phyloP scores from a whole-genome alignment of 345 rosid genomes.

The Cardamine occulta region DNA sequence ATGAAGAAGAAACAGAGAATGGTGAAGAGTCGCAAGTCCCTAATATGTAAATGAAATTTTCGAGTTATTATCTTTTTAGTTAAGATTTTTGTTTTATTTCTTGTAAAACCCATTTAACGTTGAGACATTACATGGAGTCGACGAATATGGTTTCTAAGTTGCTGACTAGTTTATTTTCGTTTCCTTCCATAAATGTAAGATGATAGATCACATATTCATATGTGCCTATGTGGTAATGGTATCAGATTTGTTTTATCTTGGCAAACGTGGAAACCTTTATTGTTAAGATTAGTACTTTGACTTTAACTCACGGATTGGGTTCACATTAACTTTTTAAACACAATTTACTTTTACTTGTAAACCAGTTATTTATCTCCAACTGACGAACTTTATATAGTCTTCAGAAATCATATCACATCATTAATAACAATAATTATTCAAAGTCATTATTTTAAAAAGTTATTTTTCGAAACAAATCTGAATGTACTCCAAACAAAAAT shows the following conservation, averaged over 20 bases:
- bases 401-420: background rate
- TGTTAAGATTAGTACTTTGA: background rate
- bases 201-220: too few species aligned
- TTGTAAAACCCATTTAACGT: background rate
- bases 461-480: background rate
- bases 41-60: background rate
- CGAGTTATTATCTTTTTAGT: background rate
- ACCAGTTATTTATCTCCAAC: background rate
- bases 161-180: background rate
- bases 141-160: background rate
- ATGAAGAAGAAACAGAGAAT: conserved; percentile 36
- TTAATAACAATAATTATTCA: background rate
- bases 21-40: conserved; percentile 3
- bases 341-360: background rate
- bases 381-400: too few species aligned
- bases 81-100: background rate
- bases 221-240: background rate
- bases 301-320: background rate
- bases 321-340: background rate
- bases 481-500: background rate
- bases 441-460: too few species aligned
- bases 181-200: background rate
- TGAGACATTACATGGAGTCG: background rate
- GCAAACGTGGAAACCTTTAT: background rate
- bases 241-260: background rate